phyloP scores from a whole-genome alignment of 306 rosid species.

The Cucurbita maxima region DNA sequence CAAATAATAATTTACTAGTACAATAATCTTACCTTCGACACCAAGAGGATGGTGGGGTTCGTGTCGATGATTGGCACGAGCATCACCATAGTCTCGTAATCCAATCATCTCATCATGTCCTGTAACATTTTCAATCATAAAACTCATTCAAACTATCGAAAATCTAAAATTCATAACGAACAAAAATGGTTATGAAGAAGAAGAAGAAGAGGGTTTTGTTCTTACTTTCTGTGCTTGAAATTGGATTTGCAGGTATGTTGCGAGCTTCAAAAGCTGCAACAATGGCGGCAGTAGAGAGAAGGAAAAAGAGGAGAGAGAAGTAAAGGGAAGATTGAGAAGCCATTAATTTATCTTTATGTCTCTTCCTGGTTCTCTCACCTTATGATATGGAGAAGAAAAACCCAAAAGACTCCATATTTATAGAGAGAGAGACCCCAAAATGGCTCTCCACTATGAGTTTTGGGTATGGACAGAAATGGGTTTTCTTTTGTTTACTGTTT shows the following conservation, averaged over 20 bases:
- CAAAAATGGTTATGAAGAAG: neutral
- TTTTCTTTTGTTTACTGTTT: neutral
- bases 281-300: neutral
- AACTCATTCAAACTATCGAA: neutral
- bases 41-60: conserved; percentile 1
- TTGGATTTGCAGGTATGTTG: neutral
- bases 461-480: neutral
- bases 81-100: neutral
- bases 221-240: neutral
- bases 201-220: neutral
- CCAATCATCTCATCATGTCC: neutral
- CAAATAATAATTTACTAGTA: neutral
- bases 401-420: neutral
- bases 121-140: neutral
- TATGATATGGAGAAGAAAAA: neutral
- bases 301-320: neutral
- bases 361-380: neutral
- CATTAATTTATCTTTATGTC: neutral
- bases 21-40: neutral
- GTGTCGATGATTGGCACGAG: conserved; percentile 3
- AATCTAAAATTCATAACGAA: neutral
- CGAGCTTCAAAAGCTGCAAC: neutral
- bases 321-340: neutral
- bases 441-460: neutral
- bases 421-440: neutral